Conservation (phyloP, 2,329 filamentous ascomycete genomes). For the Curvularia spicifera region DNA sequence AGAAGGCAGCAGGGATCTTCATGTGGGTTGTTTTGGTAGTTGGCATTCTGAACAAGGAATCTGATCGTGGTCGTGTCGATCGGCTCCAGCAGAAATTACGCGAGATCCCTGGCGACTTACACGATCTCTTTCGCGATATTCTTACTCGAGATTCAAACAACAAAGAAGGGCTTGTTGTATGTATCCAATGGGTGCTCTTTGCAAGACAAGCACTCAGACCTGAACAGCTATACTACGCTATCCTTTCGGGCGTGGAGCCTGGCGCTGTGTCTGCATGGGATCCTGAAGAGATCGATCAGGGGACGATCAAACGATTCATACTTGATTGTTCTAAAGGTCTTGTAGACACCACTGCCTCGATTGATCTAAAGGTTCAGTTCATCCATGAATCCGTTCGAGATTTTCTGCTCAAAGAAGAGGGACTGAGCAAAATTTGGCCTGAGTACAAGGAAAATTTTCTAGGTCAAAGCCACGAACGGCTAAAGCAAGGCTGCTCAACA, state of each 20-base stretch:
- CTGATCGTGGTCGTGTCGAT: slow-evolving; percentile 39
- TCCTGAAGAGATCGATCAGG: slow-evolving; percentile 18
- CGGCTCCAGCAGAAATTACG: not conserved
- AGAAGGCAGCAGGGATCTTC: slow-evolving; percentile 54
- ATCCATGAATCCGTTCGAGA: slow-evolving; percentile 45
- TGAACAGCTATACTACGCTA: slow-evolving; percentile 25
- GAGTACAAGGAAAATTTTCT: slow-evolving; percentile 43
- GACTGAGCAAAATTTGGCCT: slow-evolving; percentile 40
- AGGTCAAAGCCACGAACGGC: slow-evolving; percentile 50
- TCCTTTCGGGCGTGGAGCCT: slow-evolving; percentile 19
- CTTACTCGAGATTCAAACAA: slow-evolving; percentile 50
- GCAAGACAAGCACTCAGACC: slow-evolving; percentile 20
- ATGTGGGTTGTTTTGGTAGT: slow-evolving; percentile 42
- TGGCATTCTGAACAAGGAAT: slow-evolving; percentile 56
- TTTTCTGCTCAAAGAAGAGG: slow-evolving; percentile 50
- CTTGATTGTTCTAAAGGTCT: slow-evolving; percentile 37
- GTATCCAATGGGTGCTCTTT: slow-evolving; percentile 32
- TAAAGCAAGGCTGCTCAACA: too few species aligned
- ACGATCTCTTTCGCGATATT: slow-evolving; percentile 7
- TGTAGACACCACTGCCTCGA: slow-evolving; percentile 24
- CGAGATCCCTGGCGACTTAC: not conserved
- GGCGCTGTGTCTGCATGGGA: slow-evolving; percentile 20
- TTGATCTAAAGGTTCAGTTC: slow-evolving; percentile 43
- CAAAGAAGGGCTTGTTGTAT: slow-evolving; percentile 18
- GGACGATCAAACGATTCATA: slow-evolving; percentile 25